phyloP scores from a whole-genome alignment of 768 basidiomycete species.

The Lenzites betulinus region DNA sequence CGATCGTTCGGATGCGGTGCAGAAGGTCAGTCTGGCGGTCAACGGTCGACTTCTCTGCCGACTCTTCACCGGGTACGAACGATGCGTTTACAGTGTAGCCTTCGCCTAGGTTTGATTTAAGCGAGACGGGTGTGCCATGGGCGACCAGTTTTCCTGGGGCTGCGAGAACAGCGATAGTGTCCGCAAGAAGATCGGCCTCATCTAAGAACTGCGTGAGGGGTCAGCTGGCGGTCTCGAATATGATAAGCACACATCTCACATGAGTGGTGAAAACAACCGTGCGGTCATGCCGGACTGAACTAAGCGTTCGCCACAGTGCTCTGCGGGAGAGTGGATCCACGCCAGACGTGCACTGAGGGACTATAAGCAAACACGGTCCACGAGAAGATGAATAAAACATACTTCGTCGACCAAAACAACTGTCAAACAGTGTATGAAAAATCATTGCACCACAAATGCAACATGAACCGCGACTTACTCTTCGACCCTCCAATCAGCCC shows the following conservation, averaged over 20 bases:
- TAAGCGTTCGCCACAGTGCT: constrained; percentile 76
- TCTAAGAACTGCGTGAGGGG: constrained; percentile 58
- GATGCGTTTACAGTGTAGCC: constrained; percentile 64
- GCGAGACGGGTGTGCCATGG: constrained; percentile 69
- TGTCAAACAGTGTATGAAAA: neutral
- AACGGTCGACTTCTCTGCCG: constrained; percentile 20
- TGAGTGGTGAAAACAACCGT: constrained; percentile 81
- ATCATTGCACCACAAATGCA: neutral
- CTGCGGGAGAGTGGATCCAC: constrained; percentile 81
- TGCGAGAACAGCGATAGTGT: constrained; percentile 73
- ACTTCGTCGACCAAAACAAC: constrained; percentile 32
- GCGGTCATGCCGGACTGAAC: constrained; percentile 62
- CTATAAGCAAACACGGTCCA: neutral
- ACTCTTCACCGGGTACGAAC: constrained; percentile 38
- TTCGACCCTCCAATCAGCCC: constrained; percentile 77
- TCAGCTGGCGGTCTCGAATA: neutral
- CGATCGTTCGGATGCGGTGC: constrained; percentile 31
- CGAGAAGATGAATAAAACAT: neutral
- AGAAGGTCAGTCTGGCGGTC: constrained; percentile 27
- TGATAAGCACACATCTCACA: constrained; percentile 34
- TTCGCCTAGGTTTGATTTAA: constrained; percentile 70
- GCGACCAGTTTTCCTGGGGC: constrained; percentile 77
- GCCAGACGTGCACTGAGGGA: constrained; percentile 64
- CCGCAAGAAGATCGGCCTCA: constrained; percentile 77
- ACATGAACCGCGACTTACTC: constrained; percentile 44